Evolutionary conservation across 1,284 basidiomycete genomes (phyloP).

Genomic region (Leccinum solheimii): DNA sequence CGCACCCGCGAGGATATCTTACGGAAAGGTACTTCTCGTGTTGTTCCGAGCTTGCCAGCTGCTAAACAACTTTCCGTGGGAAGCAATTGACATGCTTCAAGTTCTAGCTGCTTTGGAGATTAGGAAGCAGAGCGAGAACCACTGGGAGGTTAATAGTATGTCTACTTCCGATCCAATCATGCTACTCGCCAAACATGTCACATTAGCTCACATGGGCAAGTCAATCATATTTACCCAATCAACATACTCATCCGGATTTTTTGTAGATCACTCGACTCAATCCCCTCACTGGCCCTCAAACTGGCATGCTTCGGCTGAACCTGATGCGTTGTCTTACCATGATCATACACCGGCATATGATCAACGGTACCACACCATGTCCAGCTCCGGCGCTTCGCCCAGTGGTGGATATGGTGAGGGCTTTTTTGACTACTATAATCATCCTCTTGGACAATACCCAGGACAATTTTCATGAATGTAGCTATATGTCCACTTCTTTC

Average conservation of each 20-base stretch:
- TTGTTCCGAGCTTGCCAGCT: not conserved
- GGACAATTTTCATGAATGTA: not conserved
- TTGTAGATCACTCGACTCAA: slow-evolving; percentile 4
- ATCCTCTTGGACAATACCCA: not conserved
- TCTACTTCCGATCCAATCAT: not conserved
- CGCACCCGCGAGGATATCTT: slow-evolving; percentile 23
- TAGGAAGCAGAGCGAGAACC: not conserved
- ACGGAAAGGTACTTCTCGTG: slow-evolving; percentile 16
- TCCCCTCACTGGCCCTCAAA: not conserved
- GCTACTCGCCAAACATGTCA: not conserved
- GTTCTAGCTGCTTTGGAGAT: not conserved
- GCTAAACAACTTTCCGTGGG: not conserved
- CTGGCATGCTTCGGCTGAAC: not conserved
- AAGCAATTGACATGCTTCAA: slow-evolving; percentile 16
- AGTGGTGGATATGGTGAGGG: not conserved
- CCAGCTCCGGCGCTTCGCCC: not conserved
- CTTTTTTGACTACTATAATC: not conserved
- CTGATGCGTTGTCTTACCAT: not conserved
- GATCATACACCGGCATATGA: not conserved
- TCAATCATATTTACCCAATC: not conserved
- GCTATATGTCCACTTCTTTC: not conserved
- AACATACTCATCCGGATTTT: not conserved
- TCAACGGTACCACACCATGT: slow-evolving; percentile 6
- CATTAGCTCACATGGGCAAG: not conserved
- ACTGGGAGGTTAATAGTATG: not conserved